Base-by-base conservation (phyloP, 2,329 filamentous ascomycete species). In the Alternaria hordeiaustralica region DNA sequence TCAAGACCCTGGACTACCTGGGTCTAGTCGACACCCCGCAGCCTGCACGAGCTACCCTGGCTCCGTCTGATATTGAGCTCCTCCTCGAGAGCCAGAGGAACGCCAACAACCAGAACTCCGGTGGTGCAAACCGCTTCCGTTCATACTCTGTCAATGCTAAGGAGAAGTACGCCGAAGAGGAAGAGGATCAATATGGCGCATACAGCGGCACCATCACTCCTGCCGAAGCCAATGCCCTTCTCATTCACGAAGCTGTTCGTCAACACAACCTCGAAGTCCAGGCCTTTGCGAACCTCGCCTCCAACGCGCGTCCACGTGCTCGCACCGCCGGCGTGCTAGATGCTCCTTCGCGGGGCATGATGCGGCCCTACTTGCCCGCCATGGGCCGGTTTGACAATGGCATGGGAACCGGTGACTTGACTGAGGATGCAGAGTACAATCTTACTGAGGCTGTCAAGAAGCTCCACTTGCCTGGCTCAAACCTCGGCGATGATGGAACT, bases 61-160 rank as follows among this genome's bases (percentile, higher is more conserved):
- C 89, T 45, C 84, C 84, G 45, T 90, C 92, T 9, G 80, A 84
- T 73, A 68, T 85, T 80, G 78, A 87, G 81, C 71, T 83, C 45
- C 74, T 84, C 6, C 73, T 83, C 43, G 84, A 86, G 60, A 84
- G 86, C 59, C 85, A 87, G 60, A 81, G 85, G 58, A 77, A 85
- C 62, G 90, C 91, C 47, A 92, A 75, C 60, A 76, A 70, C 64
- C 77, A 76, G 47, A 78, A 92, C 74, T 87, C 93, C 69, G 91
- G 90, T 68, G 92, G 79, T 46, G 87, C 90, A 47, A 98, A 92
- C 79, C 89, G 96, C 56, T 97, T 98, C 85, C 90, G 96, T 50
- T 99, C 96, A 2, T 98, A 97, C 80, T 99, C 96, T 1, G 96
- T 99, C 69, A 99, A 99, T 80, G 96, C 97, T 60, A 97, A 97